These are phyloP conservation scores for Metschnikowia similis DNA, from an alignment of 805 yeast genomes.

Conservation along the genomic window DNA sequence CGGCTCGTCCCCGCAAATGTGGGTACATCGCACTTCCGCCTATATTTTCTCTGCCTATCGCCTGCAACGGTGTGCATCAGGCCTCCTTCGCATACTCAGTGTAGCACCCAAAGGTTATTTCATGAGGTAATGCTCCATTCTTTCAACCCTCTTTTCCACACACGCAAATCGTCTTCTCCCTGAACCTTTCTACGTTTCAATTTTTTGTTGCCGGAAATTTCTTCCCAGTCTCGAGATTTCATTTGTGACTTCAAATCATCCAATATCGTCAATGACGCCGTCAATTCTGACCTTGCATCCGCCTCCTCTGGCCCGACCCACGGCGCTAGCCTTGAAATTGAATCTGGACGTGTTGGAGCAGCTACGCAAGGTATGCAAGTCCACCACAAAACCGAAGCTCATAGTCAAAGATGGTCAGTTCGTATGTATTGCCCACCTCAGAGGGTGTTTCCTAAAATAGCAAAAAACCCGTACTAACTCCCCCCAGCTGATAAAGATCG, in stretches of 20 bases:
- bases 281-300: slow-evolving; percentile 13
- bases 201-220: background rate
- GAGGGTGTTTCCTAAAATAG: background rate
- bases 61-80: slow-evolving; percentile 8
- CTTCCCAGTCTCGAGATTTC: background rate
- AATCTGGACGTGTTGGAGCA: slow-evolving; percentile 26
- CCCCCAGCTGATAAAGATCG: slow-evolving; percentile 26
- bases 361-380: slow-evolving; percentile 18
- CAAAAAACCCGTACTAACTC: slow-evolving; percentile 16
- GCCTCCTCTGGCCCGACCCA: slow-evolving; percentile 16
- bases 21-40: background rate
- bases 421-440: slow-evolving; percentile 20
- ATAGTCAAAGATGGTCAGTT: slow-evolving; percentile 35
- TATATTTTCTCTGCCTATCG: slow-evolving; percentile 3
- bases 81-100: slow-evolving; percentile 7
- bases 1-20: slow-evolving; percentile 3
- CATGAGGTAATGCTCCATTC: background rate
- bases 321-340: slow-evolving; percentile 27
- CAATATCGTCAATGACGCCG: slow-evolving; percentile 10
- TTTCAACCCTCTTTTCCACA: slow-evolving; percentile 1
- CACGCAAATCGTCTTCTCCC: background rate
- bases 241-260: background rate
- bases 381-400: slow-evolving; percentile 24
- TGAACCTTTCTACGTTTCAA: background rate
- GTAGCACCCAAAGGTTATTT: slow-evolving; percentile 3